Base-by-base conservation (phyloP, 192 early-diverging fungal species). In the Umbelopsis sp. region DNA sequence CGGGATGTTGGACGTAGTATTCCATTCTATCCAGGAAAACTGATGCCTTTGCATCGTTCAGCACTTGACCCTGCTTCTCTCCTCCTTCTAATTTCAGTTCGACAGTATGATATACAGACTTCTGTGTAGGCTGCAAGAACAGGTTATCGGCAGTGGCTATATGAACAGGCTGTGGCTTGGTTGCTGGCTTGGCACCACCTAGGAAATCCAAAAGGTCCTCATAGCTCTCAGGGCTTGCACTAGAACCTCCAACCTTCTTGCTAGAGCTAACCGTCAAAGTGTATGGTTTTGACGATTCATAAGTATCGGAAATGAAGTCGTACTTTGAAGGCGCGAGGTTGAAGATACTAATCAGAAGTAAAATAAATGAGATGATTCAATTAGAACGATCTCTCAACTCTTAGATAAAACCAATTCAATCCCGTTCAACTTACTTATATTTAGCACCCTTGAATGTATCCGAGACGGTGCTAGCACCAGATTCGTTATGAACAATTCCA, bases 381-480 rank as follows among this genome's bases (percentile, higher is more conserved):
- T 29, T 25, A 26, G 12, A 8, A n/a, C n/a, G n/a, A n/a, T n/a
- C n/a, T n/a, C n/a, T n/a, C n/a, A n/a, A n/a, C n/a, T n/a, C n/a
- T n/a, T n/a, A n/a, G n/a, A n/a, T n/a, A n/a, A n/a, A n/a, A n/a
- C n/a, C n/a, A n/a, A n/a, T n/a, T n/a, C n/a, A n/a, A n/a, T 53
- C 22, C 22, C 26, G 8, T 5, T 8, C 20, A 24, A 71, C 49
- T 59, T 78, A 83, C 83, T 78, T 96, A 82, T 96, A 98, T 62
- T 91, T 89, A 45, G 95, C 95, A 76, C 97, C 97, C 77, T 93
- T 92, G 86, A 94, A 98, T 78, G 29, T 53, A 44, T 68, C 43
- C 17, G 69, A 70, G 50, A 71, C 66, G 29, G 38, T 24, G 24
- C 49, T 68, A 14, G 32, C 16, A 10, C 20, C 12, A 22, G 66